Conservation (phyloP, 805 yeast genomes). For the Myxozyma lipomycoides region DNA sequence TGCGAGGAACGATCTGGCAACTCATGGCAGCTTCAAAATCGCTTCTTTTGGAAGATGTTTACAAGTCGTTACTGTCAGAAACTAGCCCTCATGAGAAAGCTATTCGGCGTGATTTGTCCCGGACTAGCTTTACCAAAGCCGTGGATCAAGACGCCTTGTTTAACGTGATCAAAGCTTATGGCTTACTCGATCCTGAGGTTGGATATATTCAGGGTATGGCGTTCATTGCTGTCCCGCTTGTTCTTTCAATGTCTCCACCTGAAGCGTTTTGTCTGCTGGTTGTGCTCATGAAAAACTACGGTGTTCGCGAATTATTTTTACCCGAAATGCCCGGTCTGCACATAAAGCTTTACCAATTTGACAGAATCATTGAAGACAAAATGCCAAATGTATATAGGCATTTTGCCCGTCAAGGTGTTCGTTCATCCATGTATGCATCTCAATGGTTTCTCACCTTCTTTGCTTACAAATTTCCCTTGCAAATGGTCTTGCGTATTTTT, state of each 20-base stretch:
- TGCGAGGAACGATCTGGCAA: conserved; percentile 93
- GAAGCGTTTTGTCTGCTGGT: conserved; percentile 82
- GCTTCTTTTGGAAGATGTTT: conserved; percentile 55
- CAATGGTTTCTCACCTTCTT: conserved; percentile 97
- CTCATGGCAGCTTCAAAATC: conserved; percentile 75
- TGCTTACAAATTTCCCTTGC: conserved; percentile 90
- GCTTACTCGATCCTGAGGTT: conserved; percentile 82
- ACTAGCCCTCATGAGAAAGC: conserved; percentile 63
- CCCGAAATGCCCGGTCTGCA: conserved; percentile 95
- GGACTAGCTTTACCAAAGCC: conserved; percentile 77
- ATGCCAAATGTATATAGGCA: conserved; percentile 72
- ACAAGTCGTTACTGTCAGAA: conserved; percentile 46
- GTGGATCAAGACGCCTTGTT: conserved; percentile 62
- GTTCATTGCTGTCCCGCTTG: conserved; percentile 78
- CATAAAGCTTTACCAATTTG: conserved; percentile 81
- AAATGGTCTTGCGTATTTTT: conserved; percentile 78
- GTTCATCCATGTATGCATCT: conserved; percentile 92
- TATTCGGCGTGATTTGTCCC: conserved; percentile 73
- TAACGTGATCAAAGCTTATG: conserved; percentile 76
- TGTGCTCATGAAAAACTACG: conserved; percentile 78
- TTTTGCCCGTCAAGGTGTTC: conserved; percentile 77
- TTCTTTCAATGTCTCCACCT: conserved; percentile 72
- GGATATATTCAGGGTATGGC: conserved; percentile 99
- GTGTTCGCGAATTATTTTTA: conserved; percentile 68
- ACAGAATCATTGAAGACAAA: conserved; percentile 72